phyloP scores from a whole-genome alignment of 1,139 yeast genomes.

The Saccharomyces hybrid region DNA sequence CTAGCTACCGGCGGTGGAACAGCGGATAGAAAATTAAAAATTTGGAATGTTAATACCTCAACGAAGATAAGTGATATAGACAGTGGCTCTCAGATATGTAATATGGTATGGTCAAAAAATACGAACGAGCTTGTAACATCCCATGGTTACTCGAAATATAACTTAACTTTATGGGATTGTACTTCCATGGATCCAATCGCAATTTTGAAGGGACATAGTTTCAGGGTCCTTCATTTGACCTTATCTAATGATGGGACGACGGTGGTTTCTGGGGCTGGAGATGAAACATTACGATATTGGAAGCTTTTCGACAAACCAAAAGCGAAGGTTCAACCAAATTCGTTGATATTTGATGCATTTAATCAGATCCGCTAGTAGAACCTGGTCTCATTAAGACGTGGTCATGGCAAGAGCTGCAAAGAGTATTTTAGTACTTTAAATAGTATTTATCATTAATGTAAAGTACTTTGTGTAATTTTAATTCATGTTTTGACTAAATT shows the following conservation, averaged over 20 bases:
- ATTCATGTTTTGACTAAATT: too few species aligned
- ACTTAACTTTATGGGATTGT: conserved; percentile 89
- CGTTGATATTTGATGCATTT: conserved; percentile 69
- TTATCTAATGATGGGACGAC: conserved; percentile 95
- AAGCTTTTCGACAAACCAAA: conserved; percentile 75
- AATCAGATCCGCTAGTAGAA: conserved; percentile 54
- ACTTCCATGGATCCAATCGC: conserved; percentile 91
- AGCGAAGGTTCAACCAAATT: conserved; percentile 45
- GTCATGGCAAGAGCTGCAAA: not conserved
- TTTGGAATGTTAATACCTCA: conserved; percentile 89
- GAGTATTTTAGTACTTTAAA: not conserved
- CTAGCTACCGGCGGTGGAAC: conserved; percentile 97
- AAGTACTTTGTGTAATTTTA: too few species aligned
- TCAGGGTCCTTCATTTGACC: conserved; percentile 80
- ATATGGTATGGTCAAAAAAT: conserved; percentile 85
- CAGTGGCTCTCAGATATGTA: conserved; percentile 95
- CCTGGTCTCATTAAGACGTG: too few species aligned
- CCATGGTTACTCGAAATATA: conserved; percentile 89
- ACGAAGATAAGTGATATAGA: conserved; percentile 66
- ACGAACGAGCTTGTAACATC: conserved; percentile 90
- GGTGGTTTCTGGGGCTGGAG: conserved; percentile 98
- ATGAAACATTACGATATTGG: conserved; percentile 92
- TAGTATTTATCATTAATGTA: too few species aligned
- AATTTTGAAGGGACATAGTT: conserved; percentile 88
- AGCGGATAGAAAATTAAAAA: conserved; percentile 80